Evolutionary conservation across 371 early-diverging fungal species (phyloP).

Genomic region (Circinella umbellata): DNA sequence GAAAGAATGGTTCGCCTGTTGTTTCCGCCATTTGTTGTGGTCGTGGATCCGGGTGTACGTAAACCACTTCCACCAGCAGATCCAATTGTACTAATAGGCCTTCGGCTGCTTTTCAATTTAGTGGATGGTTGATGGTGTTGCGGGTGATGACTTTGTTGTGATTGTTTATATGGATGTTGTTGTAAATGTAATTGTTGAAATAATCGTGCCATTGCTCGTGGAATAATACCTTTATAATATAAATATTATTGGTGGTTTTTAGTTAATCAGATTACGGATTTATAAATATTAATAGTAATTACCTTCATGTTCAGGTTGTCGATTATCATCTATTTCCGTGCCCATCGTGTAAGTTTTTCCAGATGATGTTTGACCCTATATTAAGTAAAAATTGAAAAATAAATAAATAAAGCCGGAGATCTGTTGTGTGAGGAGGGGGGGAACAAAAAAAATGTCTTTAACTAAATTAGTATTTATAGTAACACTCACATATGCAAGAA

Average conservation of each 20-base stretch:
- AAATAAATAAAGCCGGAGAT: no score
- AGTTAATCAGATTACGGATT: neutral
- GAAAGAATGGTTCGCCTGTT: constrained; percentile 2
- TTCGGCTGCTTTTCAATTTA: neutral
- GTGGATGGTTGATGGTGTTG: constrained; percentile 1
- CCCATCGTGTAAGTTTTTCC: constrained; percentile 99
- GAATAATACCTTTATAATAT: constrained; percentile 77
- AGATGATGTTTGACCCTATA: constrained; percentile 86
- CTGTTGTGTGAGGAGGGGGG: neutral
- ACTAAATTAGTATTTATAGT: neutral
- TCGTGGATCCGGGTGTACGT: neutral
- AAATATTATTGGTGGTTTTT: neutral
- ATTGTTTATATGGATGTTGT: neutral
- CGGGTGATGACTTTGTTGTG: neutral
- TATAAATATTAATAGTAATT: neutral
- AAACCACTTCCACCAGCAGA: neutral
- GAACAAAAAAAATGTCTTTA: neutral
- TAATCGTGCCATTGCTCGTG: constrained; percentile 81
- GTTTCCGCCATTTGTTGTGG: neutral
- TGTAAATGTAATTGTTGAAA: constrained; percentile 54
- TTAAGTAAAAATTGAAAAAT: neutral
- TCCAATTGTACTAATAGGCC: constrained; percentile 4
- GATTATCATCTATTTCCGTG: constrained; percentile 68
- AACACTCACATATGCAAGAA: constrained; percentile 90
- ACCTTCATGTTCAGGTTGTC: constrained; percentile 58